A percentile compares a stretch with the other conserved stretches of the same genome.
These are phyloP conservation scores for Mycena indigotica DNA, from an alignment of 768 basidiomycete genomes.

Conservation along the genomic window DNA sequence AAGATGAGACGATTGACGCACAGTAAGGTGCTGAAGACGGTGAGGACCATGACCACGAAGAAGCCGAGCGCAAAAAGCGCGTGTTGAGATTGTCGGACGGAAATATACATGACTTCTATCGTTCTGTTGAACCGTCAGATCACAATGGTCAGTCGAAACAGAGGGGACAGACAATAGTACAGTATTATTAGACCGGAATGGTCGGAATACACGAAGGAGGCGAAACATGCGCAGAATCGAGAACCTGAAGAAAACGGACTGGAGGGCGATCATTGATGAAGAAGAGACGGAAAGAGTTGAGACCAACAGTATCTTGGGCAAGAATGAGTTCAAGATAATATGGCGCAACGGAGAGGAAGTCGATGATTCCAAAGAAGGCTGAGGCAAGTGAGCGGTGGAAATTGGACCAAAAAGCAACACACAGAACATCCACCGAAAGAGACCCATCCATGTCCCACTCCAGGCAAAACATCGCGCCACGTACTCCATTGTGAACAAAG, in stretches of 20 bases:
- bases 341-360: conserved; percentile 82
- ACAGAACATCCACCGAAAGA: conserved; percentile 74
- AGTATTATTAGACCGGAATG: conserved; percentile 83
- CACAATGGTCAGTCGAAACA: conserved; percentile 3
- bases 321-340: conserved; percentile 87
- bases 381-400: conserved; percentile 20
- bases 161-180: conserved; percentile 66
- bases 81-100: conserved; percentile 82
- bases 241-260: conserved; percentile 88
- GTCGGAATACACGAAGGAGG: conserved; percentile 83
- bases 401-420: conserved; percentile 25
- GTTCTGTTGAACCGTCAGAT: conserved; percentile 47
- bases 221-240: conserved; percentile 91
- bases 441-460: conserved; percentile 64
- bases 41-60: conserved; percentile 85
- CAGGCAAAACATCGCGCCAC: conserved; percentile 71
- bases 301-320: conserved; percentile 81
- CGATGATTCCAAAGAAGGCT: conserved; percentile 87
- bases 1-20: conserved; percentile 35
- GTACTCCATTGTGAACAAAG: conserved; percentile 87
- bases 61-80: conserved; percentile 85
- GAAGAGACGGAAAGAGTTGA: not conserved
- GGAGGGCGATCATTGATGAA: conserved; percentile 10
- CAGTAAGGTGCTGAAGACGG: conserved; percentile 86
- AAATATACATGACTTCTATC: conserved; percentile 91